Percentiles rank a stretch among this genome's conserved stretches.
Evolutionary conservation across 176 grass and related monocot species (phyloP).

Genomic region (Eragrostis nindensis): DNA sequence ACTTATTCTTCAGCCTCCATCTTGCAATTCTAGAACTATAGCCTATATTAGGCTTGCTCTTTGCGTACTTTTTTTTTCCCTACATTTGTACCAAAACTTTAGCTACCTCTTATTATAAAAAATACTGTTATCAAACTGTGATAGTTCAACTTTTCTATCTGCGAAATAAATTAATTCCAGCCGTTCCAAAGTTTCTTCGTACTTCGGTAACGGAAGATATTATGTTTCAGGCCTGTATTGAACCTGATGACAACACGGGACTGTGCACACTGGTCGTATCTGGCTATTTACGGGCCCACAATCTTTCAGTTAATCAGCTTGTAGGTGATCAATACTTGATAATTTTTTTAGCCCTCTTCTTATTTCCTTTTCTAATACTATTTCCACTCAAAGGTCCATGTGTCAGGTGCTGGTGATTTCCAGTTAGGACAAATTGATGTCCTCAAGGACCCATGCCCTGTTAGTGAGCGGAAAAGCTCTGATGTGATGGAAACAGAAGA

Average conservation of each 20-base stretch:
- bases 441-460: constrained; percentile 78
- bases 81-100: constrained; percentile 3
- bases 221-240: constrained; percentile 55
- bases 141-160: background rate
- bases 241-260: constrained; percentile 60
- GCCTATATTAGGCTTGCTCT: background rate
- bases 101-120: background rate
- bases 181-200: background rate
- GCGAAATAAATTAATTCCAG: background rate
- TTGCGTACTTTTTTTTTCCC: background rate
- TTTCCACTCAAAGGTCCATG: constrained; percentile 75
- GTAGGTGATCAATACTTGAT: constrained; percentile 61
- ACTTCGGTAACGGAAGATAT: constrained; percentile 11
- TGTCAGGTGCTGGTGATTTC: constrained; percentile 93
- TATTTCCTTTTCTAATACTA: constrained; percentile 49
- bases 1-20: background rate
- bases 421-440: constrained; percentile 79
- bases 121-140: background rate
- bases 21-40: constrained; percentile 4
- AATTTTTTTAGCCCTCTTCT: constrained; percentile 13
- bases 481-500: constrained; percentile 86
- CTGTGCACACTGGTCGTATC: constrained; percentile 79
- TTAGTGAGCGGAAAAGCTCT: constrained; percentile 65
- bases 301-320: constrained; percentile 88
- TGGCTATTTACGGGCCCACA: constrained; percentile 83